A percentile compares a stretch with the other conserved stretches of the same genome.
Conservation (phyloP, 495 filamentous ascomycete species). For the Podospora pseudoanserina region DNA sequence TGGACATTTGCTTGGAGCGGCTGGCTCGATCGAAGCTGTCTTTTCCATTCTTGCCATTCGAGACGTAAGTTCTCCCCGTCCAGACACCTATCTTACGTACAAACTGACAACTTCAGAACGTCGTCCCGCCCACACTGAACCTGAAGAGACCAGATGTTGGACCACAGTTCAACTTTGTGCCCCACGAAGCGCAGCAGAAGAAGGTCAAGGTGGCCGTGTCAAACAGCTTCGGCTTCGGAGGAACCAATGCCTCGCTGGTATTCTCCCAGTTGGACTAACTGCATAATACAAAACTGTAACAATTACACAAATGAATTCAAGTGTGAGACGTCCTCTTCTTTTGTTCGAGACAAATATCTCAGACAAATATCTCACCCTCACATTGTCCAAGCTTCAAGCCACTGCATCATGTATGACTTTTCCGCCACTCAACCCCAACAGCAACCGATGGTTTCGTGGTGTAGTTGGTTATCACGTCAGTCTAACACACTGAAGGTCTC, state of each 20-base stretch:
- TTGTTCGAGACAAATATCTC: no score
- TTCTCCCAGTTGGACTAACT: constrained; percentile 54
- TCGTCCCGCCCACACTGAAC: constrained; percentile 85
- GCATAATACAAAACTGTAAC: background rate
- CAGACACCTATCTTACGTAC: background rate
- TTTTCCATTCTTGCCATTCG: constrained; percentile 76
- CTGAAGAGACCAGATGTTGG: constrained; percentile 63
- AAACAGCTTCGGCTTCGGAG: constrained; percentile 98
- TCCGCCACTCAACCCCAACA: no score
- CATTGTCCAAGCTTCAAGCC: no score
- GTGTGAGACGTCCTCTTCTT: no score
- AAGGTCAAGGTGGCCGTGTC: constrained; percentile 72
- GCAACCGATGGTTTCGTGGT: no score
- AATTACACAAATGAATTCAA: no score
- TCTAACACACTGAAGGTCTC: no score
- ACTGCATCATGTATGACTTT: no score
- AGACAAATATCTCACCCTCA: no score
- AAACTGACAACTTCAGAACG: constrained; percentile 51
- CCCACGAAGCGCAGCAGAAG: constrained; percentile 63
- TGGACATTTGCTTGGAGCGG: constrained; percentile 87
- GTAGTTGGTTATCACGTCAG: no score
- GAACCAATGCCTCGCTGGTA: constrained; percentile 88
- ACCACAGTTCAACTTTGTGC: constrained; percentile 85
- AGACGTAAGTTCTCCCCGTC: constrained; percentile 53
- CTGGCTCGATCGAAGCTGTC: constrained; percentile 83